Base-by-base conservation (phyloP, 2,329 filamentous ascomycete genomes). In the Hawksworthiomyces lignivorus region DNA sequence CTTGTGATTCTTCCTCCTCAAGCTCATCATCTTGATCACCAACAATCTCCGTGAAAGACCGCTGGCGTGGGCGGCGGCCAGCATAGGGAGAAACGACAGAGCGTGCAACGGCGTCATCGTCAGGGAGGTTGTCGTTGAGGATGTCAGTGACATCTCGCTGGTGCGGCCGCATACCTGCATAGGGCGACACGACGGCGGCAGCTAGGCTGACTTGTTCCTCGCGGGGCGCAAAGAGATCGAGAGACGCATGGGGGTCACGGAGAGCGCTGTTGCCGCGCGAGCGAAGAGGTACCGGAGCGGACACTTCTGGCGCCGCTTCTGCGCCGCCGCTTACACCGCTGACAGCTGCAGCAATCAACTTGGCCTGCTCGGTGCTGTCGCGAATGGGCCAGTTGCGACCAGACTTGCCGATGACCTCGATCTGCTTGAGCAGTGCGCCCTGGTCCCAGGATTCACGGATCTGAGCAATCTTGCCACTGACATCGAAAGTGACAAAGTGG, bases 361-460 rank as follows among this genome's bases (percentile, higher is more conserved):
- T 81, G 52, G 83, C 73, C 67, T 97, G 89, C 41, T 95, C 88
- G 54, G 78, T 78, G 58, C 82, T 84, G 59, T 95, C 88, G 52
- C 80, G 79, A 58, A 98, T 94, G 41, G 92, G 92, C 92, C 92
- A 98, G 65, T 92, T 94, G 61, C 84, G 85, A 43, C 86, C 87
- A 41, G 84, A 82, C 58, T 82, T 83, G 55, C 92, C 90, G 62
- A 98, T 97, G 43, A 96, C 81, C 48, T 96, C 89, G 50, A 96
- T 75, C 62, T 94, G 84, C 68, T 92, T 97, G 52, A 98, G 76
- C 30, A 98, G 76, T 41, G 87, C 84, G 47, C 82, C 89, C 63
- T 98, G 92, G 61, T 98, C 92, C 92, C 92, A 98, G 61, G 84
- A 87, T 52, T 90, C 78, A 53, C 90, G 85, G 50, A 97, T 85